Evolutionary conservation across 768 basidiomycete species (phyloP).

Genomic region (Cystobasidium onofrii): DNA sequence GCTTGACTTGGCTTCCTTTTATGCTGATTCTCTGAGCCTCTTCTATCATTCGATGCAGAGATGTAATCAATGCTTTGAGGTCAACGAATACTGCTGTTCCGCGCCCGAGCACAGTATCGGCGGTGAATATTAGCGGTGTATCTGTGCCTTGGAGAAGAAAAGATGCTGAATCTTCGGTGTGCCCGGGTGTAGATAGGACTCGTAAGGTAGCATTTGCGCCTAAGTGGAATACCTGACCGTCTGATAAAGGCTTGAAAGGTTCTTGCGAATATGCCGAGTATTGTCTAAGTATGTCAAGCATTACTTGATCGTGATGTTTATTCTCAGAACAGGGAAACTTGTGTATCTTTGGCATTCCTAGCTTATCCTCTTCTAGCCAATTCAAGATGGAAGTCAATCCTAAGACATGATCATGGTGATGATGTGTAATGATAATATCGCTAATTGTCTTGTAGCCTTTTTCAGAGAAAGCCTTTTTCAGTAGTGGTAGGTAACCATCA

Average conservation of each 20-base stretch:
- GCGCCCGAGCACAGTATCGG: slow-evolving; percentile 81
- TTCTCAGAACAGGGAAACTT: slow-evolving; percentile 43
- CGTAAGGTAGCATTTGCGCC: slow-evolving; percentile 50
- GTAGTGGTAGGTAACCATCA: slow-evolving; percentile 59
- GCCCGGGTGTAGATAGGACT: slow-evolving; percentile 79
- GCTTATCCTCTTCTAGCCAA: slow-evolving; percentile 58
- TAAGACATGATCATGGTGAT: slow-evolving; percentile 76
- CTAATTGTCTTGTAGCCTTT: slow-evolving; percentile 55
- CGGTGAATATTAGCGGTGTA: slow-evolving; percentile 63
- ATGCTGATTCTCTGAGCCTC: neutral
- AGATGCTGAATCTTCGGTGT: slow-evolving; percentile 76
- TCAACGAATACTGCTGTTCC: slow-evolving; percentile 86
- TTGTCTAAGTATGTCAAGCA: slow-evolving; percentile 7
- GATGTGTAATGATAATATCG: slow-evolving; percentile 85
- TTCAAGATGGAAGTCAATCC: slow-evolving; percentile 65
- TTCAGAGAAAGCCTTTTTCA: slow-evolving; percentile 49
- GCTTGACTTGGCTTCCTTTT: slow-evolving; percentile 32
- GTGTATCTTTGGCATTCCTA: slow-evolving; percentile 47
- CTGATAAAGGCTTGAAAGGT: neutral
- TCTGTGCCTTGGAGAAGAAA: slow-evolving; percentile 62
- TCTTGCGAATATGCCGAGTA: neutral
- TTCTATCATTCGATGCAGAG: slow-evolving; percentile 49
- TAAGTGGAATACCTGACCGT: slow-evolving; percentile 42
- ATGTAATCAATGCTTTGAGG: slow-evolving; percentile 60
- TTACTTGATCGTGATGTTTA: neutral